phyloP scores from a whole-genome alignment of 805 yeast genomes.

The Scheffersomyces coipomensis region DNA sequence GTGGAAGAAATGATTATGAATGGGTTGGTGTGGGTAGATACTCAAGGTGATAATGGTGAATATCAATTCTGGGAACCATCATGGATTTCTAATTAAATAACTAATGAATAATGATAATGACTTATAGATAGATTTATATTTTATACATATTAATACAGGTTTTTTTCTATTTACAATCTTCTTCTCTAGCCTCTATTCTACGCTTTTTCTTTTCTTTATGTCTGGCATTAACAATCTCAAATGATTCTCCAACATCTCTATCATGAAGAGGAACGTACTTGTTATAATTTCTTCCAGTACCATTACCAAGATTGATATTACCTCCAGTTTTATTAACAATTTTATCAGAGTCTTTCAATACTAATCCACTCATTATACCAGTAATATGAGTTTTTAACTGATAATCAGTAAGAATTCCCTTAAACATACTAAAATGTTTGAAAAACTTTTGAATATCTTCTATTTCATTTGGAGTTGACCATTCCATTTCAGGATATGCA shows the following conservation, averaged over 20 bases:
- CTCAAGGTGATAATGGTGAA: constrained; percentile 42
- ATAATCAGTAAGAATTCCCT: constrained; percentile 54
- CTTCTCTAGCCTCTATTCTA: constrained; percentile 3
- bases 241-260: constrained; percentile 60
- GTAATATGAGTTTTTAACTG: constrained; percentile 57
- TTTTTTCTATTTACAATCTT: not conserved
- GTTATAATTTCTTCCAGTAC: constrained; percentile 59
- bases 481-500: constrained; percentile 66
- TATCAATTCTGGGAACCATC: constrained; percentile 70
- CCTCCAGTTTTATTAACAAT: constrained; percentile 13
- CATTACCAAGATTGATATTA: constrained; percentile 70
- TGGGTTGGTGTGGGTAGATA: constrained; percentile 87
- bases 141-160: not conserved
- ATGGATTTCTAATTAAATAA: constrained; percentile 46
- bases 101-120: not conserved
- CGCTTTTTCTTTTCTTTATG: constrained; percentile 45
- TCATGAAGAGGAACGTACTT: constrained; percentile 56
- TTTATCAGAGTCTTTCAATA: constrained; percentile 16
- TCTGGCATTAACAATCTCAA: constrained; percentile 67
- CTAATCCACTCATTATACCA: constrained; percentile 43
- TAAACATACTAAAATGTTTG: constrained; percentile 37
- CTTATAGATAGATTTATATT: not conserved
- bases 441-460: constrained; percentile 14
- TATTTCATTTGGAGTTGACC: constrained; percentile 46
- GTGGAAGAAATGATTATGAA: constrained; percentile 76